Evolutionary conservation across 2,329 filamentous ascomycete genomes (phyloP), one percentile per base, ranked within the genome.

Genomic region (Calonectria pseudoturangicola): DNA sequence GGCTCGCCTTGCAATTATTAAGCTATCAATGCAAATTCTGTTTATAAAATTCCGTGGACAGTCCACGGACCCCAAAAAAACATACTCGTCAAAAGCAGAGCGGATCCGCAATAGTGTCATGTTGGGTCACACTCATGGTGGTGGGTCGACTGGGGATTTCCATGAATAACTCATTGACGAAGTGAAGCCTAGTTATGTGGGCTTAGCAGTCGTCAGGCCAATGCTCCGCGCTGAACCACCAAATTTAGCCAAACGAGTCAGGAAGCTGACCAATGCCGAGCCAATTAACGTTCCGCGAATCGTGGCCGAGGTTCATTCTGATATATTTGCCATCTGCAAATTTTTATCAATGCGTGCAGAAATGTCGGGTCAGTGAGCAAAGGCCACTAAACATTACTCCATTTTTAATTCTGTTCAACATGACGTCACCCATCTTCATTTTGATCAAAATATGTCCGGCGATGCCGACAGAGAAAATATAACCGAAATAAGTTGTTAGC

Each of bases 61-160:
- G 36, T 41, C 56, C 56, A 62, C 56, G 36, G 39, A 41, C 13
- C 28, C 43, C 3, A 13, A 8, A 12, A 12, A 30, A 45, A n/a
- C 6, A 16, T 45, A 13, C 18, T 30, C 4, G 10, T 13, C 7
- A 28, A 41, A 2, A 45, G 10, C 21, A 30, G 15, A 62, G 56
- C 56, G 56, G 56, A 62, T 62, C 56, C 56, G 56, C 56, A 10
- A 56, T 27, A 25, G 16, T n/a, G 13, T 54, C 27, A 54, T 56
- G 51, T 21, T 56, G 28, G 12, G 27, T 18, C 47, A 28, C 25
- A 50, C 3, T 7, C 27, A 25, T 50, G 25, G 47, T 12, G 25
- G 13, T 28, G 45, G 47, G 47, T 50, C 47, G 27, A 9, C 47
- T 28, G 8, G 13, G 15, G 47, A 50, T 27, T 51, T 16, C 33